Percentiles rank a stretch among this genome's conserved stretches.
Evolutionary conservation across 257 asterid genomes (phyloP).

Genomic region (Mitragyna speciosa): DNA sequence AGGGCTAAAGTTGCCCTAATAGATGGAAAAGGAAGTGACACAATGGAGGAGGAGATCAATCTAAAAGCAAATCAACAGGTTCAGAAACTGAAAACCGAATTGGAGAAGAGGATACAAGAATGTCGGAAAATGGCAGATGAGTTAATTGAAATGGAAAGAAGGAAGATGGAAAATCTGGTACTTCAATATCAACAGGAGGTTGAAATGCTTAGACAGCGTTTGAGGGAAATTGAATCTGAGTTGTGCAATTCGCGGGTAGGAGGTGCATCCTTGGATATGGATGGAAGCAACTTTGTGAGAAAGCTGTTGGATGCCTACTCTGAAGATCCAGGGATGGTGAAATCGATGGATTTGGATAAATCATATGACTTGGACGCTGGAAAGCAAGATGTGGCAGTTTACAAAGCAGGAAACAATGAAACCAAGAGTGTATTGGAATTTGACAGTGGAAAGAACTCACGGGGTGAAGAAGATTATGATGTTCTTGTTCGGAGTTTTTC

Average conservation of each 20-base stretch:
- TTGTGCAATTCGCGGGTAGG: slow-evolving; percentile 51
- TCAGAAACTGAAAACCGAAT: slow-evolving; percentile 40
- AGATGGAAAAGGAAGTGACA: slow-evolving; percentile 35
- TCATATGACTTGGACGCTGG: slow-evolving; percentile 67
- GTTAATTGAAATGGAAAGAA: slow-evolving; percentile 62
- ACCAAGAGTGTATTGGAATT: slow-evolving; percentile 23
- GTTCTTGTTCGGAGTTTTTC: slow-evolving; percentile 30
- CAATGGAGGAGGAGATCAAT: slow-evolving; percentile 57
- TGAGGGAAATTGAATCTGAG: slow-evolving; percentile 73
- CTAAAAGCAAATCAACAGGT: slow-evolving; percentile 55
- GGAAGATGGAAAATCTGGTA: slow-evolving; percentile 68
- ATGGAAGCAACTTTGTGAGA: slow-evolving; percentile 57
- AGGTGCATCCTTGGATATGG: slow-evolving; percentile 45
- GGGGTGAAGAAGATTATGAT: slow-evolving; percentile 35
- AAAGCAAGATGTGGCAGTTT: slow-evolving; percentile 28
- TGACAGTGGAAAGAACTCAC: slow-evolving; percentile 30
- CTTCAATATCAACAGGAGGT: slow-evolving; percentile 62
- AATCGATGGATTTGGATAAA: slow-evolving; percentile 87
- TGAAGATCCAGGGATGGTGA: slow-evolving; percentile 83
- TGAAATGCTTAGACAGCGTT: slow-evolving; percentile 65
- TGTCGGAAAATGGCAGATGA: slow-evolving; percentile 65
- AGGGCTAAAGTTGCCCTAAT: slow-evolving; percentile 54
- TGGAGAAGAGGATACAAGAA: slow-evolving; percentile 64
- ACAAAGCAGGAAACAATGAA: slow-evolving; percentile 32
- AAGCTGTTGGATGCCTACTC: slow-evolving; percentile 54